These are phyloP conservation scores for Fusarium tjaetaba DNA, from an alignment of 2,329 filamentous ascomycete genomes.

Conservation along the genomic window DNA sequence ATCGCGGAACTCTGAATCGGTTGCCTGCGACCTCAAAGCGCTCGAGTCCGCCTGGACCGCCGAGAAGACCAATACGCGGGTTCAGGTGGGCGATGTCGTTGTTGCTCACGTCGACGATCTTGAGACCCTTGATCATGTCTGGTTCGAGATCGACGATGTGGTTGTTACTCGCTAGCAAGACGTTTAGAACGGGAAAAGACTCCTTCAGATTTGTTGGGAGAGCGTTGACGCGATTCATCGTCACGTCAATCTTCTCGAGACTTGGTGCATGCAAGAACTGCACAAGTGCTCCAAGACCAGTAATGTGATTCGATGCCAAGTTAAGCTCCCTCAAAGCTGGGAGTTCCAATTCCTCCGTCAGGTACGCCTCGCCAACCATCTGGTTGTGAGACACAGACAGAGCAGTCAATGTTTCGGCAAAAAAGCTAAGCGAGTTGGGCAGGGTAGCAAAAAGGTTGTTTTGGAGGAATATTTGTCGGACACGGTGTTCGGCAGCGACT, in stretches of 20 bases:
- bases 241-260: constrained; percentile 82
- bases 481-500: constrained; percentile 62
- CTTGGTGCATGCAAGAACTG: constrained; percentile 75
- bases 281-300: constrained; percentile 73
- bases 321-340: constrained; percentile 81
- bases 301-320: constrained; percentile 78
- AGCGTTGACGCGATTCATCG: constrained; percentile 79
- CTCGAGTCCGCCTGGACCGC: constrained; percentile 68
- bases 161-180: constrained; percentile 82
- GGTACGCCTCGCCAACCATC: constrained; percentile 70
- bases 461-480: constrained; percentile 73
- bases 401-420: constrained; percentile 74
- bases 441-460: constrained; percentile 79
- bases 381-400: constrained; percentile 82
- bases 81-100: constrained; percentile 88
- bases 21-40: constrained; percentile 84
- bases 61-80: constrained; percentile 80
- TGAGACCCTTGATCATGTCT: constrained; percentile 77
- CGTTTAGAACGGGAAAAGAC: constrained; percentile 74
- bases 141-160: constrained; percentile 77
- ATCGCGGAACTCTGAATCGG: constrained; percentile 85
- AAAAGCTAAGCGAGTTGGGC: constrained; percentile 75
- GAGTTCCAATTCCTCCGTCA: constrained; percentile 74
- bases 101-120: constrained; percentile 72
- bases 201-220: constrained; percentile 72